Conservation (phyloP, 371 early-diverging fungal species). For the Syncephalastrum racemosum region DNA sequence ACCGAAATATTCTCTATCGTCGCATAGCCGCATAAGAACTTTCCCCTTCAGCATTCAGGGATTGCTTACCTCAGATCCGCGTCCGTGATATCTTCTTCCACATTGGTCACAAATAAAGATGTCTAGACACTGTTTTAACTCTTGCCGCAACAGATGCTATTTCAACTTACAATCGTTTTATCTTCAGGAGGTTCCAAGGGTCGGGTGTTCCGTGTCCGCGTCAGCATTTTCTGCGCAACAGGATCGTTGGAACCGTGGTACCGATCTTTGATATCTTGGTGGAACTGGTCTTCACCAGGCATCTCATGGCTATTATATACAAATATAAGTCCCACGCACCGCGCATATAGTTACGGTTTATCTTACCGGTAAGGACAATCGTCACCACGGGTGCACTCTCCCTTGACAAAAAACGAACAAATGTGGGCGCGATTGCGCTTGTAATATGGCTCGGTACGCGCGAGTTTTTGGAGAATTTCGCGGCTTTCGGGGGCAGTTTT, state of each 20-base stretch:
- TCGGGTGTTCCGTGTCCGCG: slow-evolving; percentile 45
- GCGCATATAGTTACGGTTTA: neutral
- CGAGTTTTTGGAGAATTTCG: slow-evolving; percentile 78
- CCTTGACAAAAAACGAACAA: slow-evolving; percentile 94
- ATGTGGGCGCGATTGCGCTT: slow-evolving; percentile 89
- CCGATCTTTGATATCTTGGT: slow-evolving; percentile 92
- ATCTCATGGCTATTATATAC: slow-evolving; percentile 73
- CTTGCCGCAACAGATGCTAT: neutral
- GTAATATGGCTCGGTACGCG: slow-evolving; percentile 89
- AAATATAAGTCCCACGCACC: neutral
- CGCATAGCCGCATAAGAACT: too few relatives aligned
- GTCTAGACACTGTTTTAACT: slow-evolving; percentile 42
- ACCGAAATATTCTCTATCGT: slow-evolving; percentile 66
- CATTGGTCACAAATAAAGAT: slow-evolving; percentile 77
- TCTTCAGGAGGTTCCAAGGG: slow-evolving; percentile 64
- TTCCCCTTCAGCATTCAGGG: too few relatives aligned
- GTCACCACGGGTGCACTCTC: slow-evolving; percentile 89
- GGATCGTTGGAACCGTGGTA: slow-evolving; percentile 94
- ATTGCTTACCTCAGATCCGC: slow-evolving; percentile 60
- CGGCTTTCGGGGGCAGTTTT: slow-evolving; percentile 78
- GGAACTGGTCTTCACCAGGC: slow-evolving; percentile 80
- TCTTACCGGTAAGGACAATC: slow-evolving; percentile 84
- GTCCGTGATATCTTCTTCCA: slow-evolving; percentile 68
- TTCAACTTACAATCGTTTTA: slow-evolving; percentile 57
- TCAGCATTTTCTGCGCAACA: slow-evolving; percentile 85